Evolutionary conservation across 768 basidiomycete genomes (phyloP), one percentile per base, ranked within the genome.

Genomic region (Lyophyllum shimeji): DNA sequence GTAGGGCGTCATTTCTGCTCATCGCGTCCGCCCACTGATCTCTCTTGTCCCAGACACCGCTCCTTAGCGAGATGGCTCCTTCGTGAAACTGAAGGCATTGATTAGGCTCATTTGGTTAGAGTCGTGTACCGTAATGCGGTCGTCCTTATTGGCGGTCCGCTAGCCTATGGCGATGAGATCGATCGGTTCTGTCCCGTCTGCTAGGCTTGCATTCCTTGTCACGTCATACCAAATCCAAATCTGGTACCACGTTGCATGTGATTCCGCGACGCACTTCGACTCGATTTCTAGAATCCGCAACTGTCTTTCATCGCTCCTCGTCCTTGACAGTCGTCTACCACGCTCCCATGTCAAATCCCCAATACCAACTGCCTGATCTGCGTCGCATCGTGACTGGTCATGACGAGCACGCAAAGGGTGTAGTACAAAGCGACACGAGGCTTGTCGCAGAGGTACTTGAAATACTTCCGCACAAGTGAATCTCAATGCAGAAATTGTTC

Each of bases 301-400:
- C 37, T 21, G 37, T 44, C 54, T 55, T 51, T 58, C 49, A 53
- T 9, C 47, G 25, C 46, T 37, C 15, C 34, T 23, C 46, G 39
- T 12, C 52, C 17, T 46, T 44, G 18, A 9, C 39, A 46, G 15
- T n/a, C 29, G 57, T 53, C 23, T 55, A 50, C 51, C 59, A 20
- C 54, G 9, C 50, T 50, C 59, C 50, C 40, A 74, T 74, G 73
- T 64, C 68, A 44, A 60, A 62, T 37, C 52, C 63, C 31, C 44
- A 57, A 37, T 50, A 52, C 42, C 50, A 63, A 33, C 73, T 76
- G 20, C 75, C 75, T 23, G 67, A 69, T 37, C 52, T 82, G 24
- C 79, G 78, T 45, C 79, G 82, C 33, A 73, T 84, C 54, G 79
- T 86, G 13, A 82, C 82, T 43, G 61, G 73, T 15, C 83, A 84